Evolutionary conservation across 805 yeast genomes (phyloP), one percentile per base, ranked within the genome.

Genomic region (Metschnikowia aberdeeniae): DNA sequence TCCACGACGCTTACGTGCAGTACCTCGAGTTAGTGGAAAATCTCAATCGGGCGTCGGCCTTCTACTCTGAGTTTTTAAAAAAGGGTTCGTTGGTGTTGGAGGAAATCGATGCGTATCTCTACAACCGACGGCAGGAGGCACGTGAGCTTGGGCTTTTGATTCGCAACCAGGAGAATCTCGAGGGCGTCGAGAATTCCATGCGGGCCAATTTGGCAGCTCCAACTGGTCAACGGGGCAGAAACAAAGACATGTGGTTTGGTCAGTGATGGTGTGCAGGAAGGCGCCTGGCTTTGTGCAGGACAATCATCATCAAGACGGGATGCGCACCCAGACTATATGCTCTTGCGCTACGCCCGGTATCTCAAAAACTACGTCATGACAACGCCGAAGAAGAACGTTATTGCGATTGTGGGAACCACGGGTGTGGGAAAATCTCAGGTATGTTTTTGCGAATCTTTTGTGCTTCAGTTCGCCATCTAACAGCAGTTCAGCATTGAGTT

Each of bases 341-440:
- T 54, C 40, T 43, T 50, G 9, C 51, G 56, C 35, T 48, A 46
- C 30, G 35, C 48, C 13, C 53, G 56, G 41, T 55, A 52, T 51
- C 22, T 56, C 31, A 61, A 54, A 46, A 66, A 62, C 45, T 44
- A 52, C 36, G 41, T 59, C n/a, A 63, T 61, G 63, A 65, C 67
- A 7, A 46, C 53, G 36, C 63, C 65, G 10, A 67, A 63, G 50
- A 64, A 63, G 48, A 62, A 55, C 47, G 58, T 87, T 5, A 73
- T 86, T 24, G 80, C 88, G 12, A 77, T 87, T 13, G 85, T 86
- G 3, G 99, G 99, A 0, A 90, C 96, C 30, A 92, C 99, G 0
- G 99, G 98, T 0, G 97, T 89, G 10, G 99, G 99, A 0, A 92
- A 92, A 60, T 90, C 97, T 0, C 89, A 87, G 55, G 75, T 80